Base-by-base conservation (phyloP, 345 rosid genomes). In the Ceriops zippeliana region DNA sequence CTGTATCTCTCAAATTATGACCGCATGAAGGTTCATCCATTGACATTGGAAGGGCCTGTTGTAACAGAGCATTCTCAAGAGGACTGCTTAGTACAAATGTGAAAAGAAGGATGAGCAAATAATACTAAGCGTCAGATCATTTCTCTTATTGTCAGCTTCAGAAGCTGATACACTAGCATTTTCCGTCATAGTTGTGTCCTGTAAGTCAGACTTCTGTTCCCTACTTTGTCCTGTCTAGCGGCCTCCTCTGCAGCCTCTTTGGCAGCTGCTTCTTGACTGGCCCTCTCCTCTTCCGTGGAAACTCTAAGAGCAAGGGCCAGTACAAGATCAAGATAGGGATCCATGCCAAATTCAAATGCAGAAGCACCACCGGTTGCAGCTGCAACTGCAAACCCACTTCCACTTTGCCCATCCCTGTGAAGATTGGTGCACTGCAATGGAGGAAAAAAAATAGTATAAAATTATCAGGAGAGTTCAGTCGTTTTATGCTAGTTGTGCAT, bases 241-340 rank as follows among this genome's bases (percentile, higher is more conserved):
- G 81, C 82, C 47, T 84, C 92, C 65, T 85, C 92, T 5, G 88
- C 86, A 52, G 90, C 92, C 77, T 73, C 83, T 65, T 87, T 87
- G 35, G 91, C 89, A 20, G 90, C 89, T 59, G 89, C 92, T 82
- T 87, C 90, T 75, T 88, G 90, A 69, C 90, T 81, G 62, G 91
- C 89, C 65, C 89, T 85, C 85, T 86, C 90, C 81, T 85, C 93
- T 77, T 88, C 90, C 90, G 86, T 82, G 37, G 93, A 88, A 77
- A 88, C 91, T 77, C 89, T 80, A 73, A 88, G 89, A 58, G 90
- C 90, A 76, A 88, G 93, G 37, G 90, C 93, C 67, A 88, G 66
- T 64, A 86, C 89, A 69, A 88, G 93, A 82, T 88, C 93, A 30
- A 86, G 75, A 74, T 86, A 86, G 76, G 93, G 93, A 76, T 88